Conservation (phyloP, 345 rosid species). For the Populus pruinosa region DNA sequence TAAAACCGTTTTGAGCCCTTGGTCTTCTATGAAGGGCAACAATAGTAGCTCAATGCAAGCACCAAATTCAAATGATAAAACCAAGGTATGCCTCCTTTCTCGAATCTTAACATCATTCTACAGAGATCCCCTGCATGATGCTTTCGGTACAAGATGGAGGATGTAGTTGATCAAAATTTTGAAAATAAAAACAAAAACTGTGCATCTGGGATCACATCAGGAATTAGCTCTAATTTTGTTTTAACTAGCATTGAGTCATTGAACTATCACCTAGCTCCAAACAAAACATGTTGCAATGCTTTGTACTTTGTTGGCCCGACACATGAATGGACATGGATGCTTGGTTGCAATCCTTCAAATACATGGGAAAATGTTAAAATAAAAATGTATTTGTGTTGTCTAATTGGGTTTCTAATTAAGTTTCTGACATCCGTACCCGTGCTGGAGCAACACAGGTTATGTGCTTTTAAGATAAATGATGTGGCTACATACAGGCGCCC, state of each 20-base stretch:
- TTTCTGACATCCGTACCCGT: background rate
- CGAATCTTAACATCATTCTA: slow-evolving; percentile 10
- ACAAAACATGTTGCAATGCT: background rate
- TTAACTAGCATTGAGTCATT: background rate
- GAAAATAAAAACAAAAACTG: no score
- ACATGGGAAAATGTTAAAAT: background rate
- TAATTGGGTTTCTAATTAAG: background rate
- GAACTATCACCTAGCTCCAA: background rate
- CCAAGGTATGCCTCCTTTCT: slow-evolving; percentile 45
- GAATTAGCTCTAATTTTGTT: background rate
- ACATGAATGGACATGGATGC: background rate
- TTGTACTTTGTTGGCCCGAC: background rate
- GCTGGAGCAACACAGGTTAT: background rate
- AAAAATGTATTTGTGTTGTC: background rate
- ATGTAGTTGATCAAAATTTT: no score
- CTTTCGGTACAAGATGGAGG: no score
- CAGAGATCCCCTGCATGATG: no score
- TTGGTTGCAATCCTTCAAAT: background rate
- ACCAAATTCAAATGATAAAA: slow-evolving; percentile 30
- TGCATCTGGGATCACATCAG: background rate
- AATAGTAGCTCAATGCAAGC: slow-evolving; percentile 28
- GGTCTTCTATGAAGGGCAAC: slow-evolving; percentile 33
- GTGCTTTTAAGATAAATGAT: background rate
- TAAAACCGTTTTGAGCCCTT: slow-evolving; percentile 37
- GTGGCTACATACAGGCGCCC: background rate